Conservation (phyloP, 495 filamentous ascomycete species). For the Aspergillus steynii region DNA sequence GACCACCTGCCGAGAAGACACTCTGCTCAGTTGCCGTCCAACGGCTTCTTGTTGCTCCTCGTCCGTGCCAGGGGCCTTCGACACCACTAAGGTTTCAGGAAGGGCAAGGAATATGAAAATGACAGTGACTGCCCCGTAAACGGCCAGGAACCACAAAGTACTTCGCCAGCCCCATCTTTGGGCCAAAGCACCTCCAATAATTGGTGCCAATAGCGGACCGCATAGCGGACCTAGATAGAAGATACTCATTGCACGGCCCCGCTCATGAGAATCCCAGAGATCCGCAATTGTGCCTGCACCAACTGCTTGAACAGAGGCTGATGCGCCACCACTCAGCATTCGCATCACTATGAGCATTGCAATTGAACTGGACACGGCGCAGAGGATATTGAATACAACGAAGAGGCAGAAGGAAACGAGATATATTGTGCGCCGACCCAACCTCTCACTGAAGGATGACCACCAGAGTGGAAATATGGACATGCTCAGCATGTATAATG, state of each 20-base stretch:
- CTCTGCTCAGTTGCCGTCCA: slow-evolving; percentile 49
- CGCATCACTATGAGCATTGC: slow-evolving; percentile 86
- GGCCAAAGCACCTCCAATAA: slow-evolving; percentile 78
- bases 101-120: slow-evolving; percentile 65
- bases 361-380: slow-evolving; percentile 73
- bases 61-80: slow-evolving; percentile 22
- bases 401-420: slow-evolving; percentile 79
- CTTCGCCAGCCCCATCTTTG: slow-evolving; percentile 76
- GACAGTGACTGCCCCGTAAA: slow-evolving; percentile 69
- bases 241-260: slow-evolving; percentile 86
- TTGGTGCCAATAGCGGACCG: slow-evolving; percentile 81
- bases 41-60: slow-evolving; percentile 23
- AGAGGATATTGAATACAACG: slow-evolving; percentile 71
- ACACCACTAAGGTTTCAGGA: slow-evolving; percentile 62
- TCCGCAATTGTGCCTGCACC: slow-evolving; percentile 93
- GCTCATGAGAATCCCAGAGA: slow-evolving; percentile 79
- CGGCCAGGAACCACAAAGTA: slow-evolving; percentile 83
- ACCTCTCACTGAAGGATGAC: slow-evolving; percentile 83
- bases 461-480: slow-evolving; percentile 93
- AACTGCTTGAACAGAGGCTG: slow-evolving; percentile 87
- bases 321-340: slow-evolving; percentile 76
- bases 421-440: slow-evolving; percentile 85
- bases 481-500: slow-evolving; percentile 89
- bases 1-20: slow-evolving; percentile 64
- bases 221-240: slow-evolving; percentile 92